Base-by-base conservation (phyloP, 257 asterid species). In the Jaltomata sinuosa region DNA sequence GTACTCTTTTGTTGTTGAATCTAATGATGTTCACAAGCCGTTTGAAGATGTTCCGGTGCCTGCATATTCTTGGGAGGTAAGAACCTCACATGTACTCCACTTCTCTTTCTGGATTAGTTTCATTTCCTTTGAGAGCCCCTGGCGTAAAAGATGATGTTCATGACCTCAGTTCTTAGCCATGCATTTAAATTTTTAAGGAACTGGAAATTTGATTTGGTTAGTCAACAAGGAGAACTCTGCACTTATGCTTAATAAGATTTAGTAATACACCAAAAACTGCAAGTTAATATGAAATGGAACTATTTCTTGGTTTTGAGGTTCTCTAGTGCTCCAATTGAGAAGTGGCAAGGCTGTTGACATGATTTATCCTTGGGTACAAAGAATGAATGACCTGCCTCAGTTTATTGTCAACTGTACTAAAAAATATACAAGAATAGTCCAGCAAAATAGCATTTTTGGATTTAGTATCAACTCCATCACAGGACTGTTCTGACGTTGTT, bases 41-140 rank as follows among this genome's bases (percentile, higher is more conserved):
- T 84, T 83, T 11, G 89, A 85, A 62, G 90, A 83, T 83, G 91
- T 89, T 87, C 89, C 96, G 84, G 92, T 91, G 84, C 88, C 93
- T 67, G 78, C 98, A 54, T 94, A 94, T 89, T 91, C 94, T n/a
- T 85, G 88, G 65, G 98, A 95, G 97, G 99, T 95, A 89, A 86
- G 79, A 42, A 82, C 65, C 12, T 69, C 15, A 1, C 54, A 49
- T 77, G 29, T 49, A 29, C 45, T 9, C 64, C 45, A 49, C 29
- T 77, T 32, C 45, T 27, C 62, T 27, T 77, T 31, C 54, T 71
- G 31, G 80, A 40, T 29, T 77, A 10, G 62, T 49, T 77, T 16
- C 38, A 74, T 77, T 47, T 50, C 45, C 45, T 77, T 16, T 29
- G 74, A 77, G n/a, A 77, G 25, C 42, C n/a, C 59, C 82, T 8